A percentile compares a stretch with the other conserved stretches of the same genome.
phyloP scores from a whole-genome alignment of 345 rosid species.

The Aquilaria malaccensis region DNA sequence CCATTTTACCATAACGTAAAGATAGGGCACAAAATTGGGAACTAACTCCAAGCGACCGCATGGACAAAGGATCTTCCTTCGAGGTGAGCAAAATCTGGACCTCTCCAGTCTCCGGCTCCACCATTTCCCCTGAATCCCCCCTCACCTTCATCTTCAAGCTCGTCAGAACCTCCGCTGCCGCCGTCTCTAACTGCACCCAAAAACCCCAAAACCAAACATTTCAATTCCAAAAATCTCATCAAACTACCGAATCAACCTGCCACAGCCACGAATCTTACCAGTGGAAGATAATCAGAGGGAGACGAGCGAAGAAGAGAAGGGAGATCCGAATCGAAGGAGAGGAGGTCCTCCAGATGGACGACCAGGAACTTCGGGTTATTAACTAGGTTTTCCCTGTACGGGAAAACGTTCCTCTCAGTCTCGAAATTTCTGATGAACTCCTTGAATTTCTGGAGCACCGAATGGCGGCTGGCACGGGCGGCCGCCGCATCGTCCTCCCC shows the following conservation, averaged over 20 bases:
- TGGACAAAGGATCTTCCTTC: conserved; percentile 72
- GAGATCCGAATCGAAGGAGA: conserved; percentile 74
- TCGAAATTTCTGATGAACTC: conserved; percentile 87
- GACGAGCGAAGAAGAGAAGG: conserved; percentile 72
- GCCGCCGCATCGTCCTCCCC: conserved; percentile 22
- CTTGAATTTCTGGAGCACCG: conserved; percentile 67
- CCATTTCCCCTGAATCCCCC: conserved; percentile 76
- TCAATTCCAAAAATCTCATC: neutral
- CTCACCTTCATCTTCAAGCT: conserved; percentile 70
- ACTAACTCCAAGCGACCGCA: conserved; percentile 81
- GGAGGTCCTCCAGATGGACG: conserved; percentile 75
- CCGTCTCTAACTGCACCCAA: conserved; percentile 65
- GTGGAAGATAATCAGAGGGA: conserved; percentile 75
- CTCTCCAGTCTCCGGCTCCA: conserved; percentile 53
- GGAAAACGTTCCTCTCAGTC: conserved; percentile 62
- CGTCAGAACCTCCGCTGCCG: conserved; percentile 80
- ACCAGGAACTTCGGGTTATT: conserved; percentile 61
- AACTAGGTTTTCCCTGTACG: conserved; percentile 78
- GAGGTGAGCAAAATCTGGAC: conserved; percentile 84
- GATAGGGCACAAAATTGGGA: neutral
- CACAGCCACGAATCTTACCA: conserved; percentile 26
- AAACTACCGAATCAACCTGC: neutral
- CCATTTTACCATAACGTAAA: neutral
- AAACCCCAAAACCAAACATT: neutral
- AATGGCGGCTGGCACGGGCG: conserved; percentile 41